Percentiles rank a stretch among this genome's conserved stretches.
These are phyloP conservation scores for Solanum hybrid DNA, from an alignment of 305 asterid genomes.

Conservation along the genomic window DNA sequence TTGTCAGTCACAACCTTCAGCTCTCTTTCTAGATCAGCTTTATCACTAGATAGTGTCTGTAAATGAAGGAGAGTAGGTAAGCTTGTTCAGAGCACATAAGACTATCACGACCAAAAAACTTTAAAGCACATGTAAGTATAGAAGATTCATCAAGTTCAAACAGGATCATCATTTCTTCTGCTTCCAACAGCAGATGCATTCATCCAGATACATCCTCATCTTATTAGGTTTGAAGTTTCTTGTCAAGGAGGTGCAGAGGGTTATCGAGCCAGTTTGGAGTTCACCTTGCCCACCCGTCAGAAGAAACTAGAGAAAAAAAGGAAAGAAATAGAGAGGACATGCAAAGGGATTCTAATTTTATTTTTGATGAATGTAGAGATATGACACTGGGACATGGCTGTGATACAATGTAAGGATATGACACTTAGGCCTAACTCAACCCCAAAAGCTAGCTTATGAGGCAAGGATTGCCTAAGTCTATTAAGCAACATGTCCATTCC, in stretches of 20 bases:
- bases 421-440: background rate
- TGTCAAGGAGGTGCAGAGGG: background rate
- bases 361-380: background rate
- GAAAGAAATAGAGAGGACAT: background rate
- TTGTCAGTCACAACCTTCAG: slow-evolving; percentile 38
- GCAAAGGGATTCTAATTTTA: background rate
- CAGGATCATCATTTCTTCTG: background rate
- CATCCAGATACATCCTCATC: background rate
- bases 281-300: background rate
- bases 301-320: background rate
- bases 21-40: slow-evolving; percentile 51
- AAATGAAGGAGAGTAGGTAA: slow-evolving; percentile 12
- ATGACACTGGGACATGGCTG: background rate
- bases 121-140: background rate
- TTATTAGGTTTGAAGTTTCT: background rate
- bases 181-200: background rate
- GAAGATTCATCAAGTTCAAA: background rate
- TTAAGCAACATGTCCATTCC: background rate
- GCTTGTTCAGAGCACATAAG: background rate
- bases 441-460: background rate
- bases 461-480: background rate
- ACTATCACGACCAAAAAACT: background rate
- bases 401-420: background rate
- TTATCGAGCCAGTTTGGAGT: background rate
- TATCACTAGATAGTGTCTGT: slow-evolving; percentile 34